Evolutionary conservation across 257 asterid species (phyloP).

Genomic region (Fraxinus anomala): DNA sequence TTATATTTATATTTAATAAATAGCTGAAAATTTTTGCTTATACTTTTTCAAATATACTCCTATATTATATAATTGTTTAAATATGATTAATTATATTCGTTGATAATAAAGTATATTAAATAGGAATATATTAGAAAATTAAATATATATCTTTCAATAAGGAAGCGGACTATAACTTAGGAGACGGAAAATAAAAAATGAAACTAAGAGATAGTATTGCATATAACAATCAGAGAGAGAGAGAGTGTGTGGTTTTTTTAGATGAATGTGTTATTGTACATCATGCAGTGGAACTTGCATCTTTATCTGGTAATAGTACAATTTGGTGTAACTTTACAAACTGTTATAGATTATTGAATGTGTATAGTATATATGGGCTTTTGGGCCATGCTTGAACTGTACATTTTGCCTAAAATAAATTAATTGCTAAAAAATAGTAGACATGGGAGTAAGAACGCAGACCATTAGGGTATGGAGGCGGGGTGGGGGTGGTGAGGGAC

Average conservation of each 20-base stretch:
- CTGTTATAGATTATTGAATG: background rate
- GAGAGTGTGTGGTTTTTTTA: slow-evolving; percentile 20
- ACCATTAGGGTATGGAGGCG: background rate
- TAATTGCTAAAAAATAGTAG: background rate
- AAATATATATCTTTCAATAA: too few species aligned
- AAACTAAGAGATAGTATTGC: slow-evolving; percentile 8
- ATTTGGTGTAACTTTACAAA: background rate
- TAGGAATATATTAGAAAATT: too few species aligned
- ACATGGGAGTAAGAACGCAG: background rate
- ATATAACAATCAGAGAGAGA: slow-evolving; percentile 43
- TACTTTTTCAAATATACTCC: too few species aligned
- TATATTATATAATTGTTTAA: too few species aligned
- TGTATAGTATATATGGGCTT: background rate
- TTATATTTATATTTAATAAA: too few species aligned
- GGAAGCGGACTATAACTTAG: too few species aligned
- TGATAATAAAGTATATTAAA: too few species aligned
- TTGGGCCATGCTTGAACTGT: slow-evolving; percentile 28
- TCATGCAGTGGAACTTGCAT: slow-evolving; percentile 23
- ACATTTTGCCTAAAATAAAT: slow-evolving; percentile 16
- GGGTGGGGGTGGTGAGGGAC: background rate
- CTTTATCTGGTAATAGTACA: background rate
- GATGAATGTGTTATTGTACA: slow-evolving; percentile 8
- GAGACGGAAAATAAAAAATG: too few species aligned
- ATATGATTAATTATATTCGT: too few species aligned
- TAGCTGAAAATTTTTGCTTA: too few species aligned